Evolutionary conservation across 176 grass and related monocot species (phyloP).

Genomic region (Oropetium thomaeum): DNA sequence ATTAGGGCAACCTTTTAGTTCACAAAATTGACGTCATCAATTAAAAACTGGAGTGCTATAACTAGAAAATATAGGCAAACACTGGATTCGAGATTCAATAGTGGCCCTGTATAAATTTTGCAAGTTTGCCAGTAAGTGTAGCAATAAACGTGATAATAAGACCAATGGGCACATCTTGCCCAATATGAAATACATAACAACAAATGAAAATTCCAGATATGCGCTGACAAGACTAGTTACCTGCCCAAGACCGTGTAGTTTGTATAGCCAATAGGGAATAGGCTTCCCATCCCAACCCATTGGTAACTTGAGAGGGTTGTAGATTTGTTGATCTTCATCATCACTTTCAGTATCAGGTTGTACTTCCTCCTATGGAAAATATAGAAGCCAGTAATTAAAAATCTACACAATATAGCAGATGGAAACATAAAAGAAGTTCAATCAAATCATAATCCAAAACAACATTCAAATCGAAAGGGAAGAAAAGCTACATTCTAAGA

Average conservation of each 20-base stretch:
- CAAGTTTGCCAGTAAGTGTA: not conserved
- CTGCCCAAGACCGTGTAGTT: conserved; percentile 97
- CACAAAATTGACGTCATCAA: not conserved
- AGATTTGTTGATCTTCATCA: conserved; percentile 93
- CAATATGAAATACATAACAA: conserved; percentile 1
- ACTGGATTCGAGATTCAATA: not conserved
- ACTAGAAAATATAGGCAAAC: conserved; percentile 1
- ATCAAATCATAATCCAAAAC: not conserved
- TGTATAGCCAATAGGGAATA: conserved; percentile 99
- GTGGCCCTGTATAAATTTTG: not conserved
- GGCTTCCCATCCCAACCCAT: conserved; percentile 99
- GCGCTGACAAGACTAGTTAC: conserved; percentile 17
- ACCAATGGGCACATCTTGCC: not conserved
- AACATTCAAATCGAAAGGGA: not conserved
- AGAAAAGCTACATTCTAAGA: not conserved
- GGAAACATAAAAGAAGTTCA: not conserved
- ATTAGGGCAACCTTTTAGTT: not conserved
- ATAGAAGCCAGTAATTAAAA: not conserved
- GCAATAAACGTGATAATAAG: not conserved
- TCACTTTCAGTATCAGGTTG: conserved; percentile 90
- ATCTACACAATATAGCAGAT: not conserved
- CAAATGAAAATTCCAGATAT: not conserved
- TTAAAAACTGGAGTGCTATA: not conserved
- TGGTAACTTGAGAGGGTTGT: conserved; percentile 95
- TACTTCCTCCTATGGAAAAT: conserved; percentile 64